phyloP scores from a whole-genome alignment of 78 protist genomes.

The Dictyostelium intermedium region DNA sequence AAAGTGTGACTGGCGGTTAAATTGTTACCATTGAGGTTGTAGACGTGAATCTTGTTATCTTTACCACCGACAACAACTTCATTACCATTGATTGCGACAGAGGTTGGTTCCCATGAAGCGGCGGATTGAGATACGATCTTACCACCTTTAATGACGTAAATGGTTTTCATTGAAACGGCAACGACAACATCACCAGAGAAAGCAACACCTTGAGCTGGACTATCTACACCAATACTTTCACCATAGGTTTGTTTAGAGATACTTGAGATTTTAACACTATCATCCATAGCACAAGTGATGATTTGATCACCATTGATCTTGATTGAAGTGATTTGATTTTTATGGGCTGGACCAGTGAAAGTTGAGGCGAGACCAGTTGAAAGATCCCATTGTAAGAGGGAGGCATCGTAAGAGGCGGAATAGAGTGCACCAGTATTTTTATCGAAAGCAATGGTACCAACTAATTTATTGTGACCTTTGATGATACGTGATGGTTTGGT shows the following conservation, averaged over 20 bases:
- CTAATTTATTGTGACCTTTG: slow-evolving; percentile 89
- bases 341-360: slow-evolving; percentile 78
- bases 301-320: slow-evolving; percentile 51
- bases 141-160: slow-evolving; percentile 80
- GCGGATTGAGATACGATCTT: slow-evolving; percentile 46
- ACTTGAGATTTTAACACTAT: slow-evolving; percentile 56
- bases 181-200: slow-evolving; percentile 63
- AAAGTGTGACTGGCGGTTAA: slow-evolving; percentile 15
- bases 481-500: slow-evolving; percentile 69
- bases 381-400: slow-evolving; percentile 70
- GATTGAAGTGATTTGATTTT: slow-evolving; percentile 68
- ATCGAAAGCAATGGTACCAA: slow-evolving; percentile 82
- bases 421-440: slow-evolving; percentile 39
- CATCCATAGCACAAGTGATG: slow-evolving; percentile 82
- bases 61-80: slow-evolving; percentile 84
- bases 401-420: slow-evolving; percentile 74
- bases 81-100: slow-evolving; percentile 53
- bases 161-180: slow-evolving; percentile 49
- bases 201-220: slow-evolving; percentile 64
- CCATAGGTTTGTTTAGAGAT: slow-evolving; percentile 42
- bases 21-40: slow-evolving; percentile 71
- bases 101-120: slow-evolving; percentile 61
- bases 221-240: slow-evolving; percentile 46
- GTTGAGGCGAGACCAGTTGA: slow-evolving; percentile 64
- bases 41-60: slow-evolving; percentile 77